These are phyloP conservation scores for Calonectria henricotiae DNA, from an alignment of 2,329 filamentous ascomycete species.

Conservation along the genomic window DNA sequence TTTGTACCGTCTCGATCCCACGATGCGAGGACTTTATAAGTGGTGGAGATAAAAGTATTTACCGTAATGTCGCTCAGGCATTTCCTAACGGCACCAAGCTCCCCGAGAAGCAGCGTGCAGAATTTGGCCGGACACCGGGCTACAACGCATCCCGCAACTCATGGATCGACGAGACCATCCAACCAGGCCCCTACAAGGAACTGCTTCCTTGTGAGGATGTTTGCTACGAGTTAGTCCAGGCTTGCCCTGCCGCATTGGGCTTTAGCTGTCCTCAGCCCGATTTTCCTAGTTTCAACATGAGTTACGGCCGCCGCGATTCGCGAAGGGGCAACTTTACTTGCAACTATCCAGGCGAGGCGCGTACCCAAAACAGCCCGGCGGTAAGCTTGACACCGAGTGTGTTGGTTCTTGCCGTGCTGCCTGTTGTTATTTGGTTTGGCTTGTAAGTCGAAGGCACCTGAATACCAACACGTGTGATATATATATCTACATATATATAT, in stretches of 20 bases:
- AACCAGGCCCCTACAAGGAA: constrained; percentile 94
- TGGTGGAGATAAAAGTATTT: constrained; percentile 61
- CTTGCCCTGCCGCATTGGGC: constrained; percentile 82
- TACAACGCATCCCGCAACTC: constrained; percentile 75
- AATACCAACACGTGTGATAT: constrained; percentile 13
- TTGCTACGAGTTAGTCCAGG: constrained; percentile 89
- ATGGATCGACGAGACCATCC: constrained; percentile 79
- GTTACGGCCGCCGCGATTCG: constrained; percentile 55
- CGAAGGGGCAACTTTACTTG: constrained; percentile 54
- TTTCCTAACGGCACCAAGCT: constrained; percentile 80
- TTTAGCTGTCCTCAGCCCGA: constrained; percentile 80
- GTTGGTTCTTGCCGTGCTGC: constrained; percentile 40
- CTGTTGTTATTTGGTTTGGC: constrained; percentile 44
- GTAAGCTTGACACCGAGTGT: constrained; percentile 42
- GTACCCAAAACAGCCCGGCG: constrained; percentile 51
- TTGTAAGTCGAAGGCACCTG: constrained; percentile 38
- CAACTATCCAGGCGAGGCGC: constrained; percentile 60
- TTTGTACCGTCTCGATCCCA: constrained; percentile 93
- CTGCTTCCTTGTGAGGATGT: constrained; percentile 89
- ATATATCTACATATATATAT: neutral
- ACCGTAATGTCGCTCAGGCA: constrained; percentile 79
- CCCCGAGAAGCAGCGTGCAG: constrained; percentile 55
- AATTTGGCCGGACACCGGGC: constrained; percentile 46
- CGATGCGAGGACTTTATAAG: constrained; percentile 89
- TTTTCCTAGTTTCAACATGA: constrained; percentile 56